Evolutionary conservation across 805 yeast species (phyloP).

Genomic region (Candida lessepsii): DNA sequence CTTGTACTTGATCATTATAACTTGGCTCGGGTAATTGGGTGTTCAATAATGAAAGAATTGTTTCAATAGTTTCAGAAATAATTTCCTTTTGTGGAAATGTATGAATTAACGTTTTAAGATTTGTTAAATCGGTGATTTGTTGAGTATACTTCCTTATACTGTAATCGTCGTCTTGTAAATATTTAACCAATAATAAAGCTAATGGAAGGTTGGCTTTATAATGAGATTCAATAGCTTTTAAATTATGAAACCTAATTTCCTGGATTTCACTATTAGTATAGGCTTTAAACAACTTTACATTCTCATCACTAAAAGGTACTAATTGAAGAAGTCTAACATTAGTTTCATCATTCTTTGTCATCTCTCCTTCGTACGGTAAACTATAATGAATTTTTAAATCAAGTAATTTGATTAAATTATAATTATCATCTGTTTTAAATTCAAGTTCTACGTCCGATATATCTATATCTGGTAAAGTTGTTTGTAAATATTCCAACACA

Average conservation of each 20-base stretch:
- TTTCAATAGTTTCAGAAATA: neutral
- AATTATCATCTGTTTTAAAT: neutral
- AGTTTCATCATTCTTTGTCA: slow-evolving; percentile 2
- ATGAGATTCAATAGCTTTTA: neutral
- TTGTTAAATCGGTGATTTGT: neutral
- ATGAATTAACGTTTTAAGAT: neutral
- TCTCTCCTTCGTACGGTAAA: neutral
- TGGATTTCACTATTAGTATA: neutral
- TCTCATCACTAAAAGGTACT: neutral
- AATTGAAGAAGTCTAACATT: slow-evolving; percentile 4
- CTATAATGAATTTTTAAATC: slow-evolving; percentile 2
- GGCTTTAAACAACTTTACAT: neutral
- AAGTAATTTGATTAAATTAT: slow-evolving; percentile 1
- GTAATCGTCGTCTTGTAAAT: slow-evolving; percentile 5
- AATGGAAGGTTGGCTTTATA: neutral
- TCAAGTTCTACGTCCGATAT: neutral
- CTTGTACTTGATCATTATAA: slow-evolving; percentile 1
- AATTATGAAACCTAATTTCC: slow-evolving; percentile 1
- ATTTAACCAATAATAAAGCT: neutral
- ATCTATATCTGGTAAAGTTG: neutral
- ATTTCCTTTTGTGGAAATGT: neutral
- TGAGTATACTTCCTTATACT: neutral
- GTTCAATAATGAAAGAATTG: neutral
- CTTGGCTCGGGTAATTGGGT: slow-evolving; percentile 1
- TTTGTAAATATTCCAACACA: slow-evolving; percentile 2